phyloP scores from a whole-genome alignment of 768 basidiomycete species.

The Postia placenta region DNA sequence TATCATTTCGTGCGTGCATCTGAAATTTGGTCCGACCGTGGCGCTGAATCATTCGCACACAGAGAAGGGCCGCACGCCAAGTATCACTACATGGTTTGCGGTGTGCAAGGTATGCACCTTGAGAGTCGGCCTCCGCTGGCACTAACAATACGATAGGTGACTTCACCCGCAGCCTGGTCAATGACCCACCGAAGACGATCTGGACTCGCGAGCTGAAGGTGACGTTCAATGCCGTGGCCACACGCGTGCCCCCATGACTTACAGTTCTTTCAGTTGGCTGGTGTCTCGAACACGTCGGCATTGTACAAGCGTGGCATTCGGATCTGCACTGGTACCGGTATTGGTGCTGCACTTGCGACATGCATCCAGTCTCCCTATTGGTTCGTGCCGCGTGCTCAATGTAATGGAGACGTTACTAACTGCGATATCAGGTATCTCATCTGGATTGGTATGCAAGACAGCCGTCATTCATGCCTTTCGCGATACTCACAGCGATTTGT shows the following conservation, averaged over 20 bases:
- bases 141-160: constrained; percentile 38
- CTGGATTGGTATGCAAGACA: constrained; percentile 52
- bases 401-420: neutral
- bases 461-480: neutral
- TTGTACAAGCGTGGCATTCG: constrained; percentile 79
- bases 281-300: constrained; percentile 73
- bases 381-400: constrained; percentile 31
- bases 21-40: constrained; percentile 1
- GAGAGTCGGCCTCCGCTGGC: neutral
- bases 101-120: constrained; percentile 46
- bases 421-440: constrained; percentile 57
- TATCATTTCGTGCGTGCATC: constrained; percentile 54
- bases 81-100: constrained; percentile 77
- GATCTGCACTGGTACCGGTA: constrained; percentile 77
- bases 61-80: constrained; percentile 71
- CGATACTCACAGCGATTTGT: neutral
- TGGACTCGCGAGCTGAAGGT: constrained; percentile 84
- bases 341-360: constrained; percentile 74
- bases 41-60: constrained; percentile 5
- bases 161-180: constrained; percentile 68
- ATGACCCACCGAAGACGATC: constrained; percentile 59
- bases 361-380: constrained; percentile 72
- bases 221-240: constrained; percentile 22
- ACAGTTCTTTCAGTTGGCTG: constrained; percentile 49
- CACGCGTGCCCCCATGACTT: neutral